phyloP scores from a whole-genome alignment of 257 asterid species.

The Coffea canephora region DNA sequence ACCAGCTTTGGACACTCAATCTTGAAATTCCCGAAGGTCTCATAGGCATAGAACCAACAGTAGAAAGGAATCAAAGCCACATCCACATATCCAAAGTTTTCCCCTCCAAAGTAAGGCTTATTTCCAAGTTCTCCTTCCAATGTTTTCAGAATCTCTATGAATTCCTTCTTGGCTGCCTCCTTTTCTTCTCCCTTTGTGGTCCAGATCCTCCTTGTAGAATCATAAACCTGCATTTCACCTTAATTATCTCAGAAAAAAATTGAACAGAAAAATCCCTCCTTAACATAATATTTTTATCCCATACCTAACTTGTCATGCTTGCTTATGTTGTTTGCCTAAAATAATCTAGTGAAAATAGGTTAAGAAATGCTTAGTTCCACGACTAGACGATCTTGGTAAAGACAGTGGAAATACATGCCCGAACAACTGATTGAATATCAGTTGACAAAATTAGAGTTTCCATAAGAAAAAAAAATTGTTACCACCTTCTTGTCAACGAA shows the following conservation, averaged over 20 bases:
- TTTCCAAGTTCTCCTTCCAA: too few relatives aligned
- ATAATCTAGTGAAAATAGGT: too few relatives aligned
- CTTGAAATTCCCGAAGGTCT: conserved; percentile 48
- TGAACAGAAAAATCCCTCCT: background rate
- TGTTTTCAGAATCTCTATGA: too few relatives aligned
- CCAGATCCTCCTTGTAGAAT: conserved; percentile 43
- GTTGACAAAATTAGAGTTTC: background rate
- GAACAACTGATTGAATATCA: background rate
- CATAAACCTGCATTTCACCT: conserved; percentile 18
- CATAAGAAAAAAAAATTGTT: too few relatives aligned
- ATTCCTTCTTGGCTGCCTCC: conserved; percentile 37
- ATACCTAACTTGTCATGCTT: too few relatives aligned
- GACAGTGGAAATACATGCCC: too few relatives aligned
- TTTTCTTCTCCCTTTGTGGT: conserved; percentile 45
- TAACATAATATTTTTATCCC: too few relatives aligned
- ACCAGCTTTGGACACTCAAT: conserved; percentile 49
- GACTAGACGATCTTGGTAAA: too few relatives aligned
- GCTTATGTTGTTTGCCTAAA: too few relatives aligned
- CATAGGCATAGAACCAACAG: conserved; percentile 52
- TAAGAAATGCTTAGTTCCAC: too few relatives aligned
- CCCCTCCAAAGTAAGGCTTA: conserved; percentile 6
- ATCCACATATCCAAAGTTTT: conserved; percentile 56
- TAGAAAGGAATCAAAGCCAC: conserved; percentile 44
- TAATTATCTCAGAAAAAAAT: background rate
- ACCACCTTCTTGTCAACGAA: conserved; percentile 23